These are phyloP conservation scores for Tardiomyces digboiensis DNA, from an alignment of 1,139 yeast genomes.

Conservation along the genomic window DNA sequence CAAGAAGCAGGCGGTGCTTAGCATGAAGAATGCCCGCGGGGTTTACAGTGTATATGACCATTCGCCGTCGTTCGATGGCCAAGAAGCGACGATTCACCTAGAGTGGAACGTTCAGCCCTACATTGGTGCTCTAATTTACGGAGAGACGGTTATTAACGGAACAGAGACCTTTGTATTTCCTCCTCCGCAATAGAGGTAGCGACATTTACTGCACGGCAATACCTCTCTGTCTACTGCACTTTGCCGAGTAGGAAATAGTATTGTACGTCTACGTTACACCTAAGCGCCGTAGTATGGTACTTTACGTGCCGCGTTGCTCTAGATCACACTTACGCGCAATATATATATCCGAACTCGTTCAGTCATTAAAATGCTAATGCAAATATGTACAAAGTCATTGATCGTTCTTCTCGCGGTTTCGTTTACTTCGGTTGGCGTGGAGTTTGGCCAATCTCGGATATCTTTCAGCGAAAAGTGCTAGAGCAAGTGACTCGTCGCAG, in stretches of 20 bases:
- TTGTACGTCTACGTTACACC: too few species aligned
- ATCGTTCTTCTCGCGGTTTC: neutral
- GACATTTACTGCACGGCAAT: too few species aligned
- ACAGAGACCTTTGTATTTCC: neutral
- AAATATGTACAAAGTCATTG: neutral
- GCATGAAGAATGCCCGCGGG: conserved; percentile 45
- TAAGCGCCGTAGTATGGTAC: too few species aligned
- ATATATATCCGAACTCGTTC: neutral
- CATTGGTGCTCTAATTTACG: conserved; percentile 71
- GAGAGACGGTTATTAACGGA: conserved; percentile 40
- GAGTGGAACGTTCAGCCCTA: conserved; percentile 94
- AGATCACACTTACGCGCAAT: too few species aligned
- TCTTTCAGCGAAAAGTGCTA: neutral
- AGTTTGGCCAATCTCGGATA: neutral
- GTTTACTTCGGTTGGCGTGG: too few species aligned
- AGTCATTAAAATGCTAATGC: too few species aligned
- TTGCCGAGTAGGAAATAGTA: too few species aligned
- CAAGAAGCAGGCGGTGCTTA: conserved; percentile 48
- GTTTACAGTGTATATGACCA: conserved; percentile 89
- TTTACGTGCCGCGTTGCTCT: too few species aligned
- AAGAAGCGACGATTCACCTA: conserved; percentile 59
- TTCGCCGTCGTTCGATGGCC: conserved; percentile 52
- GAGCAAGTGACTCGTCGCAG: neutral
- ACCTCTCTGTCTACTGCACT: too few species aligned
- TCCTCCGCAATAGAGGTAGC: too few species aligned